Percentiles rank a stretch among this genome's conserved stretches.
phyloP scores from a whole-genome alignment of 257 asterid genomes.

The Cruciata laevipes region DNA sequence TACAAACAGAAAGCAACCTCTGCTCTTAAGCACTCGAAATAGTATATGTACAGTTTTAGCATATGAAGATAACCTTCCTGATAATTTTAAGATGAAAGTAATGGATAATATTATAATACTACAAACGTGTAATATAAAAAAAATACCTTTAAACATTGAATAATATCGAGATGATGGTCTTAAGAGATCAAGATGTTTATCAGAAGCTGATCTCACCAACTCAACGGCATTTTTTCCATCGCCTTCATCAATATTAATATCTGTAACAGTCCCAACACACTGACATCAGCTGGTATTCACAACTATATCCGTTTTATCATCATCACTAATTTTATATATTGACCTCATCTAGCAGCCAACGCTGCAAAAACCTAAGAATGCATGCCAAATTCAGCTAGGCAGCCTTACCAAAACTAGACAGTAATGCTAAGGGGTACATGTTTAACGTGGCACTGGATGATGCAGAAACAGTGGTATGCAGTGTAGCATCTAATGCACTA shows the following conservation, averaged over 20 bases:
- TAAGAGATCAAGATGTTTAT: slow-evolving; percentile 91
- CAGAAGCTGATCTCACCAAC: slow-evolving; percentile 72
- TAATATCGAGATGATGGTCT: slow-evolving; percentile 87
- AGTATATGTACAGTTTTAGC: neutral
- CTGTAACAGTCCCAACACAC: slow-evolving; percentile 51
- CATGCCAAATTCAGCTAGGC: neutral
- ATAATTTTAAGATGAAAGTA: neutral
- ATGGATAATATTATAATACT: neutral
- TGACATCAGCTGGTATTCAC: slow-evolving; percentile 21
- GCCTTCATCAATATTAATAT: slow-evolving; percentile 68
- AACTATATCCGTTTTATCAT: neutral
- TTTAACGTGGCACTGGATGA: neutral
- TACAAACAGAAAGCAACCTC: neutral
- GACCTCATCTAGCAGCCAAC: neutral
- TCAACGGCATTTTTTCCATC: slow-evolving; percentile 62
- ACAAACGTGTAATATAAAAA: slow-evolving; percentile 14
- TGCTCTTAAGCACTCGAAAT: neutral
- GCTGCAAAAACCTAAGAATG: neutral
- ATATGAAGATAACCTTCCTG: neutral
- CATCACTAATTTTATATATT: neutral
- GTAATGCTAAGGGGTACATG: neutral
- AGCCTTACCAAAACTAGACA: neutral
- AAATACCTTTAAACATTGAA: slow-evolving; percentile 75
- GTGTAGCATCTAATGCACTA: slow-evolving; percentile 6
- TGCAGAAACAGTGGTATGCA: neutral